Percentiles rank a stretch among this genome's conserved stretches.
Conservation (phyloP, 2,329 filamentous ascomycete species). For the Mollisia scopiformis region DNA sequence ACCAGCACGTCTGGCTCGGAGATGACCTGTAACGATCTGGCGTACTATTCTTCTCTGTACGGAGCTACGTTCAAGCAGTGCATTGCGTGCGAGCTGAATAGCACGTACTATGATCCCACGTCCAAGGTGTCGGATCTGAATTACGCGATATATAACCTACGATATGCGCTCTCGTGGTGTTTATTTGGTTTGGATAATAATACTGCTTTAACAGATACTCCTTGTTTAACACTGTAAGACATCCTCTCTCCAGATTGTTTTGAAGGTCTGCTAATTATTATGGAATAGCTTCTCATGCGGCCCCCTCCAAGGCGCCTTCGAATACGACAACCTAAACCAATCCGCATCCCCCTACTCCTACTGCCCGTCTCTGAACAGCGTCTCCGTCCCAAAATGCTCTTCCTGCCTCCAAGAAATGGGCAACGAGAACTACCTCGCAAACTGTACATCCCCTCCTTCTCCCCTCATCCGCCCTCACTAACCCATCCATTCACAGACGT, state of each 20-base stretch:
- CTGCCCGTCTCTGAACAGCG: conserved; percentile 51
- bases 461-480: not conserved
- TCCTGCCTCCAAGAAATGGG: conserved; percentile 47
- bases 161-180: conserved; percentile 59
- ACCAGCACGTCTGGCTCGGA: not conserved
- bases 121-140: conserved; percentile 54
- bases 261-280: not conserved
- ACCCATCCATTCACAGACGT: conserved; percentile 43
- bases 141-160: conserved; percentile 59
- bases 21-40: conserved; percentile 14
- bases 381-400: conserved; percentile 47
- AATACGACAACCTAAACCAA: conserved; percentile 52
- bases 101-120: conserved; percentile 45
- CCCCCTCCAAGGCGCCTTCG: conserved; percentile 48
- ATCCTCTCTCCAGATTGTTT: not conserved
- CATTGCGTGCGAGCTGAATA: conserved; percentile 40
- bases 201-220: conserved; percentile 43
- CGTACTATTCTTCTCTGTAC: conserved; percentile 15
- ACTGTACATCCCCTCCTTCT: conserved; percentile 47
- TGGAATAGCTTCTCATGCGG: conserved; percentile 53
- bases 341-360: conserved; percentile 53
- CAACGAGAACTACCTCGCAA: conserved; percentile 49
- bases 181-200: conserved; percentile 54
- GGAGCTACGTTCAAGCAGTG: conserved; percentile 30
- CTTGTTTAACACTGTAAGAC: conserved; percentile 53